Evolutionary conservation across 257 asterid genomes (phyloP).

Genomic region (Rubia yunnanensis): DNA sequence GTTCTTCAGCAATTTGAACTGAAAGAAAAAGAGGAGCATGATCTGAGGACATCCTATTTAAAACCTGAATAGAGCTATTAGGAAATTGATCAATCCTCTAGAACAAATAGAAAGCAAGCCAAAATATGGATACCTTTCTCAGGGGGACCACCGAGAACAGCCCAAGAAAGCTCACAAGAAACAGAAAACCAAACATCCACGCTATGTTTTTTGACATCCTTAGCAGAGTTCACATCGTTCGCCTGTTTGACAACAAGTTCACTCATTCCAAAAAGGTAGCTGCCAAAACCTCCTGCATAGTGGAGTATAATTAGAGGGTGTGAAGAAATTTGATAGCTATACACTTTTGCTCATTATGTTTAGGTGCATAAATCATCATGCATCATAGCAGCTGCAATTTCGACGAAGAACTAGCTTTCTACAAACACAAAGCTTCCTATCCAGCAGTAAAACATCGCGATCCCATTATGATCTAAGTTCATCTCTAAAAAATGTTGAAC

Average conservation of each 20-base stretch:
- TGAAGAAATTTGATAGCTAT: background rate
- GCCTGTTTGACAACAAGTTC: slow-evolving; percentile 57
- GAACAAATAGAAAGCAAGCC: background rate
- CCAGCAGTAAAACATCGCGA: background rate
- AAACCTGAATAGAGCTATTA: too few relatives aligned
- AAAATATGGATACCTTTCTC: slow-evolving; percentile 46
- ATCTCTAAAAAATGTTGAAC: too few relatives aligned
- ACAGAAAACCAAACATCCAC: slow-evolving; percentile 89
- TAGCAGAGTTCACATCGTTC: slow-evolving; percentile 35
- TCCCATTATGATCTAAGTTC: background rate
- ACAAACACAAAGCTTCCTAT: background rate
- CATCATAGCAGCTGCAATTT: background rate
- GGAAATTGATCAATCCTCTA: too few relatives aligned
- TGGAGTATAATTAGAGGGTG: slow-evolving; percentile 4
- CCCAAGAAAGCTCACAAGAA: slow-evolving; percentile 88
- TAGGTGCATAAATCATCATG: background rate
- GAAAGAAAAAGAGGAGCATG: too few relatives aligned
- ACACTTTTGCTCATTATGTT: background rate
- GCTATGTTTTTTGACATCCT: slow-evolving; percentile 59
- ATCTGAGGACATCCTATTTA: too few relatives aligned
- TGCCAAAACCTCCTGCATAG: slow-evolving; percentile 80
- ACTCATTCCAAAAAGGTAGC: slow-evolving; percentile 88
- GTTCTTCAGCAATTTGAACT: too few relatives aligned
- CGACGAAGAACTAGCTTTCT: background rate
- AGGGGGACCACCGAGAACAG: slow-evolving; percentile 85